Base-by-base conservation (phyloP, 352 stramenopile genomes). In the Phytophthora macrochlamydospora region DNA sequence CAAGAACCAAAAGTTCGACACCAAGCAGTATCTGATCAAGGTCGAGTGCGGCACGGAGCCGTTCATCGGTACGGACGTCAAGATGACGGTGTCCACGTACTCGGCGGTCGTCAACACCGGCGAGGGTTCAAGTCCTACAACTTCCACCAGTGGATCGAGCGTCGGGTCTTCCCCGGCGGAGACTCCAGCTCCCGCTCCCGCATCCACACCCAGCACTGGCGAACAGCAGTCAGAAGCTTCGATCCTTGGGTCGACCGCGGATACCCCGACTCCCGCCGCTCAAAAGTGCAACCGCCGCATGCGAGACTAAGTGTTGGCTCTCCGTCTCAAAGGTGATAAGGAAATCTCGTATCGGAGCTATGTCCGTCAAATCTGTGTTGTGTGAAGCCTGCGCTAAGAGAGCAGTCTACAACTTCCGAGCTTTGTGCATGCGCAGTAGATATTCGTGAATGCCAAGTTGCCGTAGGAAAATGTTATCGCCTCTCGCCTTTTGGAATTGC, bases 31-130 rank as follows among this genome's bases (percentile, higher is more conserved):
- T 65, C 49, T 83, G 30, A 72, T 71, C 37, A 73, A 67, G 53
- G 51, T 83, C 13, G 71, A 83, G 68, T 79, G 68, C 45, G 74
- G 74, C 45, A 82, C 67, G 7, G 71, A 79, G 59, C 71, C 71
- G 7, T 79, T 83, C 55, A 28, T 68, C 5, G 75, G 59, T 29
- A 71, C 33, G 7, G 63, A 79, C 30, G 69, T 71, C 38, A 58
- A 50, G 42, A 46, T 78, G 54, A 71, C 44, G 4, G 73, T 81
- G 32, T 78, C 65, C 12, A 62, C 67, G 33, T 78, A 78, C 65
- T 76, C 69, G 43, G 61, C 71, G 7, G 58, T 37, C 44, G 59
- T 72, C 42, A 70, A 71, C 55, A 69, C 54, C 30, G 63, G 55
- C 53, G 24, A 24, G 5, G 52, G 38, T 6, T 51, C 43, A 40